Conservation (phyloP, 2,329 filamentous ascomycete species). For the Claviceps arundinis region DNA sequence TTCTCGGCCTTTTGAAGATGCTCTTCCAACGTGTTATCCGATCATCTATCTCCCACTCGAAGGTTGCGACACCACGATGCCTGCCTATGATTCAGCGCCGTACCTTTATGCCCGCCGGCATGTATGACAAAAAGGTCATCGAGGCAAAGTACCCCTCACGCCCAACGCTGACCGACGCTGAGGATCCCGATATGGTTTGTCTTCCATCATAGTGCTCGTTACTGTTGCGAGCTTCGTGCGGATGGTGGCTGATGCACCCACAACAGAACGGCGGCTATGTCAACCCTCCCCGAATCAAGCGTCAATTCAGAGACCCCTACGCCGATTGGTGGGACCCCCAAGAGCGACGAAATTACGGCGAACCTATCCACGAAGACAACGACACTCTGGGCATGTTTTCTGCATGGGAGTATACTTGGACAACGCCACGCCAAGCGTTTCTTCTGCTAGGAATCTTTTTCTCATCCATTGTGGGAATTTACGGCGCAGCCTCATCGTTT, state of each 20-base stretch:
- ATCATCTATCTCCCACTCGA: constrained; percentile 30
- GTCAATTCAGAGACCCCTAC: constrained; percentile 84
- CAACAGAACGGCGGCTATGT: constrained; percentile 70
- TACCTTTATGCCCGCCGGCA: constrained; percentile 38
- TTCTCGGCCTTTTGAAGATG: constrained; percentile 32
- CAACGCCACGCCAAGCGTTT: constrained; percentile 54
- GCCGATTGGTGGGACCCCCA: constrained; percentile 96
- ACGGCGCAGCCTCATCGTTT: constrained; percentile 51
- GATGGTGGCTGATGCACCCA: constrained; percentile 13
- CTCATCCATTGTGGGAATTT: constrained; percentile 46
- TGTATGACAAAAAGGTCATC: constrained; percentile 31
- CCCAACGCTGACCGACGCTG: constrained; percentile 37
- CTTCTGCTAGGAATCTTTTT: constrained; percentile 58
- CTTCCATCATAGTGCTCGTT: not conserved
- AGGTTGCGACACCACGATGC: constrained; percentile 32
- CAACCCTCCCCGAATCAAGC: constrained; percentile 69
- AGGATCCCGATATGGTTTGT: constrained; percentile 55
- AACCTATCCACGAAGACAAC: constrained; percentile 93
- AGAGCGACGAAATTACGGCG: constrained; percentile 91
- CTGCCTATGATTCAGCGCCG: constrained; percentile 43
- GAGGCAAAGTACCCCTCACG: constrained; percentile 41
- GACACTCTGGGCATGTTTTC: constrained; percentile 85
- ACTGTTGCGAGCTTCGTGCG: not conserved
- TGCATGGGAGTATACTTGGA: constrained; percentile 78
- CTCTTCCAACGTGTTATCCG: constrained; percentile 45